Percentiles rank a stretch among this genome's conserved stretches.
Evolutionary conservation across 2,329 filamentous ascomycete genomes (phyloP).

Genomic region (Erysiphe pulchra): DNA sequence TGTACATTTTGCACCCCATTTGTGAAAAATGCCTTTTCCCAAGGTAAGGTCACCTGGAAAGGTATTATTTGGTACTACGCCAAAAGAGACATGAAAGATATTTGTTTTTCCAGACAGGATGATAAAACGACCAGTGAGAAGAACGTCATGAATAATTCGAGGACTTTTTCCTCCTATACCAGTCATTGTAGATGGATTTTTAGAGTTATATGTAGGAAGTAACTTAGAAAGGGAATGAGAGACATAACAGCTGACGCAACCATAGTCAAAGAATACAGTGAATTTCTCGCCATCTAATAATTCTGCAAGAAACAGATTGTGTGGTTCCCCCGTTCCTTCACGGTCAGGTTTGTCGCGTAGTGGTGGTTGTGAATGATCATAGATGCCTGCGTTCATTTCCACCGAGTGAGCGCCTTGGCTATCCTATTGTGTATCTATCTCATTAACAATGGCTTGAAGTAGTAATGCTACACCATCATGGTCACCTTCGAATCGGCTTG

Average conservation of each 20-base stretch:
- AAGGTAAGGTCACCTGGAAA: background rate
- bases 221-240: background rate
- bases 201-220: background rate
- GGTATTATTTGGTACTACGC: background rate
- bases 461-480: background rate
- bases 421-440: background rate
- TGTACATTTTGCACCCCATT: background rate
- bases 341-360: background rate
- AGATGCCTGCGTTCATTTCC: background rate
- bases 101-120: background rate
- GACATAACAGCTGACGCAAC: background rate
- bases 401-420: background rate
- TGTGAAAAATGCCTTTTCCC: background rate
- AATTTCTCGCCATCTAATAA: background rate
- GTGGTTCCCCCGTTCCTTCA: background rate
- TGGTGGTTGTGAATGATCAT: background rate
- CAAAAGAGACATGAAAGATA: background rate
- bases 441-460: background rate
- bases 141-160: background rate
- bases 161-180: background rate
- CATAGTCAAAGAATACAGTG: background rate
- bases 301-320: background rate
- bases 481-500: background rate
- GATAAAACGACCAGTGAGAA: background rate
- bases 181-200: background rate